These are phyloP conservation scores for Barnettozyma sucrosica DNA, from an alignment of 805 yeast genomes.

Conservation along the genomic window DNA sequence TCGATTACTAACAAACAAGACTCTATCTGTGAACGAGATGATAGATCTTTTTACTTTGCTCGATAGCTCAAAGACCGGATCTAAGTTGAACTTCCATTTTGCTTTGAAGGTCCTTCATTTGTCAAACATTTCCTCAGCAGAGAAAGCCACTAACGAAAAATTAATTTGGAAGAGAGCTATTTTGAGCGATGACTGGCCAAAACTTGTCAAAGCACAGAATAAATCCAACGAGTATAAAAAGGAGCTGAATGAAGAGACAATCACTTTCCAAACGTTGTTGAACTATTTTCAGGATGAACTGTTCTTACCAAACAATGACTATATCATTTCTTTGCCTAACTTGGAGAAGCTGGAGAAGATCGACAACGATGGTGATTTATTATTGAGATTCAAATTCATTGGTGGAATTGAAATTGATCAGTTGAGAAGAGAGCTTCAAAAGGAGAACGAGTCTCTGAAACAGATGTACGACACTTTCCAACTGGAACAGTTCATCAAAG, in stretches of 20 bases:
- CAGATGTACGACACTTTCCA: slow-evolving; percentile 11
- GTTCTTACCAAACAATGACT: slow-evolving; percentile 21
- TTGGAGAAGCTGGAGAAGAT: slow-evolving; percentile 10
- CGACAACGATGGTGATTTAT: slow-evolving; percentile 17
- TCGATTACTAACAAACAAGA: slow-evolving; percentile 33
- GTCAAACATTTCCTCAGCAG: slow-evolving; percentile 21
- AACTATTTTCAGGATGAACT: slow-evolving; percentile 30
- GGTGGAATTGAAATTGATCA: slow-evolving; percentile 21
- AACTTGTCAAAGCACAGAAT: slow-evolving; percentile 30
- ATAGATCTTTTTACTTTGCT: slow-evolving; percentile 47
- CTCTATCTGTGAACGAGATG: slow-evolving; percentile 39
- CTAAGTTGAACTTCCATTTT: slow-evolving; percentile 30
- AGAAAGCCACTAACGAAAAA: slow-evolving; percentile 31
- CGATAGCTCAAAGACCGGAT: slow-evolving; percentile 28
- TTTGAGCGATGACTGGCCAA: slow-evolving; percentile 46
- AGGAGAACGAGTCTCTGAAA: slow-evolving; percentile 21
- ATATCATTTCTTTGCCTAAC: slow-evolving; percentile 28
- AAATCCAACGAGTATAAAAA: slow-evolving; percentile 38
- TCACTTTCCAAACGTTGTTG: slow-evolving; percentile 41
- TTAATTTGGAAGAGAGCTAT: slow-evolving; percentile 58
- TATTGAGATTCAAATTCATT: slow-evolving; percentile 21
- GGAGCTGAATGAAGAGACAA: slow-evolving; percentile 35
- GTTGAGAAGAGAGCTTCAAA: slow-evolving; percentile 19
- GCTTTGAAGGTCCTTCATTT: slow-evolving; percentile 50
- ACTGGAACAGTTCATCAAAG: slow-evolving; percentile 27